Base-by-base conservation (phyloP, 331 rosid species). In the Saraca asoca region DNA sequence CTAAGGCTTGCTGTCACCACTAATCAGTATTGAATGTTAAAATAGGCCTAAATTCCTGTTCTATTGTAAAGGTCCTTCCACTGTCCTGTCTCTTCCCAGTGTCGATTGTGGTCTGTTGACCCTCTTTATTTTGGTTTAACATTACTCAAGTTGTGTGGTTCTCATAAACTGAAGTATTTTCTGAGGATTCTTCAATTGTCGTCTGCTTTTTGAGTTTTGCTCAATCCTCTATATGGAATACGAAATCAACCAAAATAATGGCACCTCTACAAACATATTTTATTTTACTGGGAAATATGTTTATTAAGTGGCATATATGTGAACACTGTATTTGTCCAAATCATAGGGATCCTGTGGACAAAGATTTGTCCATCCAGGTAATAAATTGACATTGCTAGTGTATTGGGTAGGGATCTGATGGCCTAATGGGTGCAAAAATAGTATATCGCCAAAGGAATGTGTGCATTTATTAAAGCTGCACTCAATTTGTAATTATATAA, bases 71-170 rank as follows among this genome's bases (percentile, higher is more conserved):
- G 35, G 7, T 37, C 37, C 63, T 13, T 37, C 62, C 2, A 12
- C 12, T 29, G 18, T 41, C 37, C 16, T 17, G 3, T 39, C 33
- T 56, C 41, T 24, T 58, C 39, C 42, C 46, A 6, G 17, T 55
- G 57, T 53, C 48, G 12, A 6, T 6, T 45, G 20, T 60, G 53
- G 58, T 16, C 18, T 58, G 58, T 52, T 52, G 37, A 56, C 13
- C 56, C n/a, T n/a, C n/a, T n/a, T 29, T 29, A 73, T 72, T 59
- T 68, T 66, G 16, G 37, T 41, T 38, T n/a, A 24, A 45, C 7
- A 12, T 45, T 72, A 20, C 58, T 62, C 29, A n/a, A 51, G 24
- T 46, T 58, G 19, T 15, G n/a, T 20, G 18, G 5, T 51, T 51
- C 69, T 33, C 14, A 11, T 43, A 34, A 19, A 10, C 46, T 51